phyloP scores from a whole-genome alignment of 352 stramenopile species.

The Phytophthora uliginosa region DNA sequence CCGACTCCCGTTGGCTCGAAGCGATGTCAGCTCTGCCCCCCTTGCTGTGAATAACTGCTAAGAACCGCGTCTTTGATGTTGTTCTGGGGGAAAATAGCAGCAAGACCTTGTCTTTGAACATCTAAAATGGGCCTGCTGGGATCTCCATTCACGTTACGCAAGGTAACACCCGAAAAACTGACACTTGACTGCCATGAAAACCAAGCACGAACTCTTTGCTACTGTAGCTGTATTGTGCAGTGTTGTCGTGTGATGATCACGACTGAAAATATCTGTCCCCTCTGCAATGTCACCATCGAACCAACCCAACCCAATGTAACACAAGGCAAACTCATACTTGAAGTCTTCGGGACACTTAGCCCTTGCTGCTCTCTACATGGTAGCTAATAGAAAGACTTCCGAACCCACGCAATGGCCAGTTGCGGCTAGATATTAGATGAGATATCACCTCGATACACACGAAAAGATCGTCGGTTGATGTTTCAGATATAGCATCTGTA shows the following conservation, averaged over 20 bases:
- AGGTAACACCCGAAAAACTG: too few species aligned
- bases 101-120: not conserved
- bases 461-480: not conserved
- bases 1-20: not conserved
- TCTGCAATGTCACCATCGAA: not conserved
- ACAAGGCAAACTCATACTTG: not conserved
- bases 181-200: not conserved
- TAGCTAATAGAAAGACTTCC: slow-evolving; percentile 1
- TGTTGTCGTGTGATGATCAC: not conserved
- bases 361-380: not conserved
- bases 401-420: not conserved
- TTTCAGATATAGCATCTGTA: too few species aligned
- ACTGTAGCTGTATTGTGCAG: not conserved
- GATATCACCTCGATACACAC: slow-evolving; percentile 20
- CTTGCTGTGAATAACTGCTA: not conserved
- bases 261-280: not conserved
- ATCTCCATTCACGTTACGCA: not conserved
- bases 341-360: slow-evolving; percentile 2
- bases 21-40: not conserved
- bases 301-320: too few species aligned
- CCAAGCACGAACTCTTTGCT: not conserved
- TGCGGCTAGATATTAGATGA: not conserved
- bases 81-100: not conserved
- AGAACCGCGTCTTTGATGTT: not conserved
- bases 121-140: not conserved